Evolutionary conservation across 169 alveolate species (phyloP), one percentile per base, ranked within the genome.

Genomic region (Babesia ovata): DNA sequence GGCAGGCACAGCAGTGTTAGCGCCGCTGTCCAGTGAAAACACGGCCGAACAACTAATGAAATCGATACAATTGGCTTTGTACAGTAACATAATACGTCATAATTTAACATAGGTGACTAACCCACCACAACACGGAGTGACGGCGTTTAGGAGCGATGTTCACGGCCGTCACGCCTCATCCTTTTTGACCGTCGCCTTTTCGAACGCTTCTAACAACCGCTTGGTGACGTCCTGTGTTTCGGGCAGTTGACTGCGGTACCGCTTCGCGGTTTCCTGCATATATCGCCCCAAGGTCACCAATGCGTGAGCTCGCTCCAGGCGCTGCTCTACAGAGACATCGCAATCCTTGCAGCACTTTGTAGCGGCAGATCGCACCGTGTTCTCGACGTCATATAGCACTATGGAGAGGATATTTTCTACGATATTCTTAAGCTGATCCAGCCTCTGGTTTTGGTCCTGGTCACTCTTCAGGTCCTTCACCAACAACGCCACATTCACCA

Each of bases 351-450:
- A 70, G 60, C 82, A 86, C 62, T 89, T 89, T 26, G 84, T 70
- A 12, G 91, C 89, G 39, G 87, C 94, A 36, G 67, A 53, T 61
- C 86, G 69, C 53, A 86, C 88, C 24, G 94, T 85, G 56, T 63
- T n/a, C 73, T 89, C 94, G 13, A 89, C 84, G 65, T 89, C 94
- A 79, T 84, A 89, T 19, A 89, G 59, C 50, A 89, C 88, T n/a
- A 85, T 12, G 4, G 88, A 69, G 46, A 89, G 61, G 39, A 79
- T 66, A 44, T 86, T 84, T 42, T 60, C 82, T 42, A 86, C 63
- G 3, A 82, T 75, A 26, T 60, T 71, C 72, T 67, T 77, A 33
- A 82, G 56, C 56, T 81, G 36, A 24, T 85, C 88, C 4, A 61
- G 36, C 21, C 44, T 42, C 0, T 63, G 54, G 16, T 74, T 50